These are phyloP conservation scores for Psilocybe sp. DNA, from an alignment of 768 basidiomycete genomes.

Conservation along the genomic window DNA sequence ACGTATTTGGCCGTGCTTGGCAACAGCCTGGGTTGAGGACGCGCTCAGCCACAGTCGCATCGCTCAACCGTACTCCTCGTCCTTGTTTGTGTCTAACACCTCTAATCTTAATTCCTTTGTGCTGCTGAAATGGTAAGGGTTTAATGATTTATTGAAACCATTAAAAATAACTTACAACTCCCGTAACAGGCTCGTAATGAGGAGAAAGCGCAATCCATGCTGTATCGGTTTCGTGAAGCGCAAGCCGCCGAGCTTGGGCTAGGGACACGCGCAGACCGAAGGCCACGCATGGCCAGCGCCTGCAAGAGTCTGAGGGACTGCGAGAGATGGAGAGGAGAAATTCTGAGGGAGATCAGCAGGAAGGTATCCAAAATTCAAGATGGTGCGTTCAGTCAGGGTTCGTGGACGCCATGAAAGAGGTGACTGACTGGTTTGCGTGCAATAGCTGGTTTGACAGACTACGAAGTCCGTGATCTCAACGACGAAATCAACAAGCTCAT, in stretches of 20 bases:
- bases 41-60: too few species aligned
- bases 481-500: conserved; percentile 96
- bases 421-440: background rate
- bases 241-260: conserved; percentile 96
- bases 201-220: conserved; percentile 95
- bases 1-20: too few species aligned
- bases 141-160: too few species aligned
- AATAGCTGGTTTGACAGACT: conserved; percentile 88
- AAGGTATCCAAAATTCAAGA: conserved; percentile 99
- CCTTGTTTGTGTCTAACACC: too few species aligned
- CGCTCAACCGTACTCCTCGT: too few species aligned
- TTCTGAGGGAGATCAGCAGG: conserved; percentile 88
- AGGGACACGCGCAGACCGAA: conserved; percentile 76
- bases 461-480: conserved; percentile 93
- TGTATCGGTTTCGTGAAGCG: conserved; percentile 93
- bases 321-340: conserved; percentile 95
- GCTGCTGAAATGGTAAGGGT: too few species aligned
- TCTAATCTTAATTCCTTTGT: too few species aligned
- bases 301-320: conserved; percentile 92
- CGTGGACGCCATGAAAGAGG: background rate
- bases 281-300: conserved; percentile 88
- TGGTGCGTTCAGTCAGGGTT: conserved; percentile 42
- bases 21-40: too few species aligned
- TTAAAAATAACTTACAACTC: too few species aligned
- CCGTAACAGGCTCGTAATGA: conserved; percentile 89